Evolutionary conservation across 768 basidiomycete genomes (phyloP).

Genomic region (Hirschioporus abietinus): DNA sequence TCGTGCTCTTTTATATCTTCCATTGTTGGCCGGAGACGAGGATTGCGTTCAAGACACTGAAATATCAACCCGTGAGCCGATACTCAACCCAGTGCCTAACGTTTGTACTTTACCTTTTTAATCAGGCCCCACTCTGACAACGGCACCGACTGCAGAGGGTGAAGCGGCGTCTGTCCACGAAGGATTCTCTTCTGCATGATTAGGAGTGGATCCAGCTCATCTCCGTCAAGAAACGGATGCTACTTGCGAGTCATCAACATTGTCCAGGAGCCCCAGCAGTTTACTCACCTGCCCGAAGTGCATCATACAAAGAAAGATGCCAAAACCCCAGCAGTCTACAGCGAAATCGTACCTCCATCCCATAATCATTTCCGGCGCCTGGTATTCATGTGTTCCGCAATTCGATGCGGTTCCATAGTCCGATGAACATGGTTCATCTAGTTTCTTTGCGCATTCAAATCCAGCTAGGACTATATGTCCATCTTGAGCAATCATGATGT

Average conservation of each 20-base stretch:
- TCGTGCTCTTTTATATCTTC: constrained; percentile 38
- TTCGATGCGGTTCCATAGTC: constrained; percentile 7
- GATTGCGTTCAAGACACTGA: constrained; percentile 56
- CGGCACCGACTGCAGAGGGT: constrained; percentile 20
- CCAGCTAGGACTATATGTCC: constrained; percentile 45
- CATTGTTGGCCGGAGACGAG: constrained; percentile 38
- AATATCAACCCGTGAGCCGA: constrained; percentile 4
- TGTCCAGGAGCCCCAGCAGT: neutral
- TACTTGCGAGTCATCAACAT: constrained; percentile 16
- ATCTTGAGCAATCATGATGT: constrained; percentile 35
- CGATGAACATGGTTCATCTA: constrained; percentile 10
- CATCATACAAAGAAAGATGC: constrained; percentile 46
- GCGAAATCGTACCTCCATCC: constrained; percentile 48
- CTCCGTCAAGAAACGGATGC: constrained; percentile 34
- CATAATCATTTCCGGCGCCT: constrained; percentile 49
- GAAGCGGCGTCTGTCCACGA: constrained; percentile 24
- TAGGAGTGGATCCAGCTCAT: constrained; percentile 17
- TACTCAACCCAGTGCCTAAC: neutral
- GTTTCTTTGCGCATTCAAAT: constrained; percentile 33
- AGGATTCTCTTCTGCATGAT: constrained; percentile 31
- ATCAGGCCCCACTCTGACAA: constrained; percentile 38
- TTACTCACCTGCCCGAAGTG: constrained; percentile 38
- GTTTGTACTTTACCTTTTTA: constrained; percentile 29
- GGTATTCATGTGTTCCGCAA: constrained; percentile 24
- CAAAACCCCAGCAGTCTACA: constrained; percentile 60